A percentile compares a stretch with the other conserved stretches of the same genome.
Evolutionary conservation across 2,329 filamentous ascomycete genomes (phyloP).

Genomic region (Calonectria leucothoes): DNA sequence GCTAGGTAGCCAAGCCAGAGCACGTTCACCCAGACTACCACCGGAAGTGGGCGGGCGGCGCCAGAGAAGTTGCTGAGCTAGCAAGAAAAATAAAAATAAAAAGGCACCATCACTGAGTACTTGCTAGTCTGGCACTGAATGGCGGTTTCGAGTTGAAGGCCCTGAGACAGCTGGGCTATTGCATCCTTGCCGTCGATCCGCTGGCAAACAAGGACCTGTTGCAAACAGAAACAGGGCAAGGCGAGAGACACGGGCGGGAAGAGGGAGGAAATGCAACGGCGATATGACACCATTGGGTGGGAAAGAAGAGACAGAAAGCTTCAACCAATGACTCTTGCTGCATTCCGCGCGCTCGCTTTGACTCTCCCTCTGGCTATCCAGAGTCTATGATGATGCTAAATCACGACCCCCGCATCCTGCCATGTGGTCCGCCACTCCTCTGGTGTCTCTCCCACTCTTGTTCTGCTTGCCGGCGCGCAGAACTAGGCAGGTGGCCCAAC

Average conservation of each 20-base stretch:
- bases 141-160: conserved; percentile 19
- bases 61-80: not conserved
- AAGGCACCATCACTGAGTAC: not conserved
- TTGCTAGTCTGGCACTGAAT: conserved; percentile 1
- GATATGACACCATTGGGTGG: not conserved
- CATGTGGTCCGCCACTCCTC: not conserved
- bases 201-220: not conserved
- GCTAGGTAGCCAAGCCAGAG: not conserved
- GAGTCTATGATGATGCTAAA: not conserved
- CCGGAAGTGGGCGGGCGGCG: not conserved
- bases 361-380: not conserved
- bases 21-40: not conserved
- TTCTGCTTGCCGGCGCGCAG: not conserved
- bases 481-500: not conserved
- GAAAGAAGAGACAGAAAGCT: not conserved
- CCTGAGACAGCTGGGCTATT: conserved; percentile 10
- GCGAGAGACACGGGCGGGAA: not conserved
- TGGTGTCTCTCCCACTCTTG: not conserved
- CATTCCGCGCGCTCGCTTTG: not conserved
- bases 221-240: not conserved
- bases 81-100: not conserved
- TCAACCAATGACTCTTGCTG: conserved; percentile 1
- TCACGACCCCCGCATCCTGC: not conserved
- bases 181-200: conserved; percentile 2
- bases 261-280: not conserved